Conservation (phyloP, 2,329 filamentous ascomycete species). For the Echinosphaeria canescens region DNA sequence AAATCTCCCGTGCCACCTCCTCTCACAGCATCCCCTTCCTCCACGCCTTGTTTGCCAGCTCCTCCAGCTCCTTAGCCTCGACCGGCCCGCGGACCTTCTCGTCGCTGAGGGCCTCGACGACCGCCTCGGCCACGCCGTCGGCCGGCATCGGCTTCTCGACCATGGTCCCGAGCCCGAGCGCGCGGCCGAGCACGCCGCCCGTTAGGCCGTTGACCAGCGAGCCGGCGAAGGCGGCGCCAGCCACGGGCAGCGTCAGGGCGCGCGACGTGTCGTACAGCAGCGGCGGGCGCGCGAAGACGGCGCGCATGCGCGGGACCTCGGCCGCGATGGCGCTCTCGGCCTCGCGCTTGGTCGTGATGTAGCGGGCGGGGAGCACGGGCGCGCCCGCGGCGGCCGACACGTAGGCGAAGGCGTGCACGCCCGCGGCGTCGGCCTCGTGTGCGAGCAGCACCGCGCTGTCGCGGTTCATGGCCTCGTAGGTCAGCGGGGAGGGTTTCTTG, state of each 20-base stretch:
- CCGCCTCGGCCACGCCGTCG: constrained; percentile 70
- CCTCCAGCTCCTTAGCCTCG: constrained; percentile 61
- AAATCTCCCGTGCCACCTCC: background rate
- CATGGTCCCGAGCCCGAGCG: no score
- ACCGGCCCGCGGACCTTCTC: constrained; percentile 52
- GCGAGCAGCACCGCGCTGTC: constrained; percentile 73
- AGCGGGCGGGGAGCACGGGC: constrained; percentile 63
- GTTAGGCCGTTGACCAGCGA: constrained; percentile 58
- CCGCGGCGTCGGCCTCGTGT: constrained; percentile 44
- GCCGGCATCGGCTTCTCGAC: constrained; percentile 85
- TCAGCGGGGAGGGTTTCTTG: no score
- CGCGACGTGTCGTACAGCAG: constrained; percentile 80
- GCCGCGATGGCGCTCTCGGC: constrained; percentile 59
- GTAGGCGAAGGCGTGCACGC: constrained; percentile 56
- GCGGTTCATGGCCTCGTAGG: constrained; percentile 95
- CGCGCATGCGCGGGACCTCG: constrained; percentile 54
- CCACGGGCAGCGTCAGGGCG: constrained; percentile 66
- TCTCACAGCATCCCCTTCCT: constrained; percentile 68
- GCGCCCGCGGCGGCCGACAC: constrained; percentile 77
- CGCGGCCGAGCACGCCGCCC: constrained; percentile 60
- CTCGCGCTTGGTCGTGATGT: constrained; percentile 81
- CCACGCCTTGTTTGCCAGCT: constrained; percentile 65
- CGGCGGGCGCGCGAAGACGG: constrained; percentile 63
- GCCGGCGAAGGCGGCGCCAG: constrained; percentile 53
- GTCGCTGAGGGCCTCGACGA: constrained; percentile 70